phyloP scores from a whole-genome alignment of 2,329 filamentous ascomycete species.

The Dactylellina parvicollis region DNA sequence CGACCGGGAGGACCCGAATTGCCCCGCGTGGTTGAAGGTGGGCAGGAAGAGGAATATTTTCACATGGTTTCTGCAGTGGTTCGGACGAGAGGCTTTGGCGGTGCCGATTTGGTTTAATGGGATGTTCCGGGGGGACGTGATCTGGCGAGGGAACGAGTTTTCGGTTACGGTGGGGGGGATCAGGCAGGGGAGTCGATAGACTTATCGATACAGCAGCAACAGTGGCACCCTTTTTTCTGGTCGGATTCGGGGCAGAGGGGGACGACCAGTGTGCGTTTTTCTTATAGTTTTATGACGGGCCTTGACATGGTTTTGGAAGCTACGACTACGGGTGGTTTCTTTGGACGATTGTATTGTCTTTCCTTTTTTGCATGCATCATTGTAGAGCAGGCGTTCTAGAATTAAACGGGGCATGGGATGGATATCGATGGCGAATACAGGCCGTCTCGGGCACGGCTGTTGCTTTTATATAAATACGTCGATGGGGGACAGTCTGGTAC shows the following conservation, averaged over 20 bases:
- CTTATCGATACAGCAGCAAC: background rate
- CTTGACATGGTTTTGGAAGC: background rate
- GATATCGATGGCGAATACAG: constrained; percentile 2
- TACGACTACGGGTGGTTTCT: background rate
- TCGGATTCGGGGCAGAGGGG: no score
- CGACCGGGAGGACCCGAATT: constrained; percentile 72
- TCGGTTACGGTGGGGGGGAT: constrained; percentile 47
- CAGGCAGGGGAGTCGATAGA: constrained; percentile 25
- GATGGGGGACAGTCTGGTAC: background rate
- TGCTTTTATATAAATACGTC: background rate
- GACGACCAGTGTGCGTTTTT: no score
- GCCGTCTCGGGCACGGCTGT: background rate
- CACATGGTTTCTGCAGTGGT: constrained; percentile 81
- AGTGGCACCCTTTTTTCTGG: background rate
- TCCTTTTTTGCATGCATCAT: constrained; percentile 9
- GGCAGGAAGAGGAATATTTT: constrained; percentile 64
- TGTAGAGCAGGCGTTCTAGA: constrained; percentile 23
- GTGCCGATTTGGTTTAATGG: constrained; percentile 91
- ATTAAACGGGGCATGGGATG: background rate
- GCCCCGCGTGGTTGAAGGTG: constrained; percentile 76
- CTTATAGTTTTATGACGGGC: no score
- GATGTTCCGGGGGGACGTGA: constrained; percentile 85
- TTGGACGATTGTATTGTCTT: background rate
- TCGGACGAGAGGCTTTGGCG: constrained; percentile 82
- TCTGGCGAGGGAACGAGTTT: constrained; percentile 75